Conservation (phyloP, 169 alveolate species). For the Cryptosporidium ryanae region DNA sequence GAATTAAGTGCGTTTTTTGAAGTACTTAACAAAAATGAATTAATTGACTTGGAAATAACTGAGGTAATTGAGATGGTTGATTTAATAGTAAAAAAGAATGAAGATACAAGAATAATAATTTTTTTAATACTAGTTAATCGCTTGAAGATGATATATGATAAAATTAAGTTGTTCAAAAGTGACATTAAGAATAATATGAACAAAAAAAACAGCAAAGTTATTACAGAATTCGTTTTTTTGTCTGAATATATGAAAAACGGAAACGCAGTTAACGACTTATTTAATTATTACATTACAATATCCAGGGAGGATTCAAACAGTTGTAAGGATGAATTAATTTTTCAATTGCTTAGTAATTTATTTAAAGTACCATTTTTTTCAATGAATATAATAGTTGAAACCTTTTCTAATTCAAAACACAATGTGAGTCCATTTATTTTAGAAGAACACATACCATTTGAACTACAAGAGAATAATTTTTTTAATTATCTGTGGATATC, state of each 20-base stretch:
- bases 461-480: slow-evolving; percentile 23
- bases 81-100: not conserved
- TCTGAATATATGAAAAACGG: slow-evolving; percentile 1
- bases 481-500: slow-evolving; percentile 11
- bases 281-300: no score
- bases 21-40: not conserved
- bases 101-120: not conserved
- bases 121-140: slow-evolving; percentile 3
- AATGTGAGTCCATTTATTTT: not conserved
- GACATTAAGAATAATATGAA: not conserved
- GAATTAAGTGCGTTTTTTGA: no score
- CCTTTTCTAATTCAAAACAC: not conserved
- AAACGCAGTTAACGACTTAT: not conserved
- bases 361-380: slow-evolving; percentile 33
- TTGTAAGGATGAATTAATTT: not conserved
- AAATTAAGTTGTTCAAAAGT: not conserved
- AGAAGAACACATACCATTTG: slow-evolving; percentile 31
- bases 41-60: not conserved
- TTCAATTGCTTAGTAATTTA: slow-evolving; percentile 8
- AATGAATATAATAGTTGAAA: not conserved
- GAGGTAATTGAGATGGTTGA: not conserved
- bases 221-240: not conserved
- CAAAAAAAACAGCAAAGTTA: no score
- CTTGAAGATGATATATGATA: not conserved
- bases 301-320: no score